Base-by-base conservation (phyloP, 2,329 filamentous ascomycete genomes). In the Paracoccidioides brasiliensis region DNA sequence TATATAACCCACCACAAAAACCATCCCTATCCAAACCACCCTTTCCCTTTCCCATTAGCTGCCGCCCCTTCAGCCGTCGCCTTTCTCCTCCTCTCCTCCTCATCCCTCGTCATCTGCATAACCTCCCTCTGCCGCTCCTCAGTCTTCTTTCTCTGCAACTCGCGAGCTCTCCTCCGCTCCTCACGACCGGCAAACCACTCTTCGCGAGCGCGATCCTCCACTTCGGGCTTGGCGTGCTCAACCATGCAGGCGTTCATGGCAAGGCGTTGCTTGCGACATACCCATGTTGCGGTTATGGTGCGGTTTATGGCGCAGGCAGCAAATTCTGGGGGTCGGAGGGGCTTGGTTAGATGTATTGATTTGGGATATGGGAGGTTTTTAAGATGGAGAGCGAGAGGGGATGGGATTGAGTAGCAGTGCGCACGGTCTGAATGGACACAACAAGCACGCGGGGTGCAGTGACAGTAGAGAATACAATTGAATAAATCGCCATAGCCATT, bases 211-310 rank as follows among this genome's bases (percentile, higher is more conserved):
- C 82, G 83, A 73, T 98, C 93, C 71, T 94, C 81, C 69, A 94
- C 88, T 55, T 80, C 82, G 60, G 84, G 86, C 60, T 88, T 94
- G 55, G 91, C 90, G 74, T 94, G 86, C 55, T 78, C 72, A 63
- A 90, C 78, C 90, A 98, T 96, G 76, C 93, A 98, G 59, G 76
- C 78, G 74, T 98, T 98, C 93, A 98, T 98, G 40, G 79, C 78
- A 59, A 85, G 83, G 65, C 90, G 86, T 66, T 90, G 80, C 51
- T 79, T 73, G 54, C 89, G 85, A 76, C 93, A 98, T 54, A 83
- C 80, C 77, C 93, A 96, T 10, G 90, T 86, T 57, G 93, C 86
- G 56, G 85, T 90, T 64, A 97, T 81, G 5, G 90, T 97, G 61
- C 88, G 86, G 67, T 85, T 84, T 52, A 85, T 79, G 54, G 90